Percentiles rank a stretch among this genome's conserved stretches.
phyloP scores from a whole-genome alignment of 2,329 filamentous ascomycete genomes.

The Chrysoporthe austroafricana region DNA sequence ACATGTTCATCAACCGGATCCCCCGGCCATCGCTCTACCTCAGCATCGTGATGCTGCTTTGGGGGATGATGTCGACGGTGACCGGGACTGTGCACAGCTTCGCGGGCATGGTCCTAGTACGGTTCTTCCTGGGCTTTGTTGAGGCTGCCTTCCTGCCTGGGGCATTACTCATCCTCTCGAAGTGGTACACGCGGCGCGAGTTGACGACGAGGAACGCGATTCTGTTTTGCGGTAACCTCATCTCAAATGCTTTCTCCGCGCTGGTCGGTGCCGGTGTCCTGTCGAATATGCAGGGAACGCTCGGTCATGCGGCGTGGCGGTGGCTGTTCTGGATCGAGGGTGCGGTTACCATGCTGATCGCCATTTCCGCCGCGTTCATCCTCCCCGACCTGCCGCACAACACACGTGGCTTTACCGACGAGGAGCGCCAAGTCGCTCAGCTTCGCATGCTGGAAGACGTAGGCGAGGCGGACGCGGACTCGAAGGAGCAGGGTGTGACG shows the following conservation, averaged over 20 bases:
- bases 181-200: constrained; percentile 69
- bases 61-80: constrained; percentile 63
- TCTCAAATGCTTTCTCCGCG: constrained; percentile 63
- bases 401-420: constrained; percentile 60
- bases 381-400: constrained; percentile 61
- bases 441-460: constrained; percentile 61
- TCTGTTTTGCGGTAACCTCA: constrained; percentile 62
- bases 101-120: constrained; percentile 56
- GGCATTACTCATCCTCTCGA: constrained; percentile 64
- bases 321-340: constrained; percentile 68
- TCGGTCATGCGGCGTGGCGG: constrained; percentile 60
- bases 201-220: constrained; percentile 59
- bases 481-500: constrained; percentile 52
- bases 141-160: constrained; percentile 70
- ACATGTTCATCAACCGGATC: constrained; percentile 61
- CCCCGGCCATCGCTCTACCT: constrained; percentile 57
- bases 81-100: constrained; percentile 58
- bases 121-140: constrained; percentile 65
- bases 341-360: constrained; percentile 52
- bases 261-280: constrained; percentile 63
- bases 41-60: constrained; percentile 56
- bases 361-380: constrained; percentile 51
- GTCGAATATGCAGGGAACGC: constrained; percentile 59
- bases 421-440: constrained; percentile 60
- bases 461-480: constrained; percentile 58